Percentiles rank a stretch among this genome's conserved stretches.
These are phyloP conservation scores for Kwoniella shivajii DNA, from an alignment of 1,284 basidiomycete genomes.

Conservation along the genomic window DNA sequence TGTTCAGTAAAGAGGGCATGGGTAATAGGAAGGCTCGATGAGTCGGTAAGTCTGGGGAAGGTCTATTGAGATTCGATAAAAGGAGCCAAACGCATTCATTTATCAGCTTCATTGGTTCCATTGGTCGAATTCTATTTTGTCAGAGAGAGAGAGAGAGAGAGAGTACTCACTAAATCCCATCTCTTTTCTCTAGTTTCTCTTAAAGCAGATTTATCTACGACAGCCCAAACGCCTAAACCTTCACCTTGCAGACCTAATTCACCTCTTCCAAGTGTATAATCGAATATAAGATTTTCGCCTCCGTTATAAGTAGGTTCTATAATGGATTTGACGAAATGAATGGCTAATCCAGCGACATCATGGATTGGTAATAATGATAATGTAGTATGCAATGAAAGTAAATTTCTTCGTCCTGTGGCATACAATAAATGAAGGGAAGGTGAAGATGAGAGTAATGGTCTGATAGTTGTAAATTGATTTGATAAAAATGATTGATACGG, in stretches of 20 bases:
- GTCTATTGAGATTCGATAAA: constrained; percentile 42
- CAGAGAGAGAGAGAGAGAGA: neutral
- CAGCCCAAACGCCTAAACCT: constrained; percentile 74
- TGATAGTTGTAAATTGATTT: constrained; percentile 38
- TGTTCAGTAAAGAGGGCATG: constrained; percentile 76
- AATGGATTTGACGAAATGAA: constrained; percentile 64
- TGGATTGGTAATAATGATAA: constrained; percentile 78
- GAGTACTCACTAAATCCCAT: constrained; percentile 75
- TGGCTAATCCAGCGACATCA: constrained; percentile 64
- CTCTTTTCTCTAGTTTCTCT: constrained; percentile 66
- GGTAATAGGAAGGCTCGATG: constrained; percentile 35
- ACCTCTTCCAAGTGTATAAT: constrained; percentile 69
- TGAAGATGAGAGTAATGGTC: constrained; percentile 38
- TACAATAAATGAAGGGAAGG: constrained; percentile 67
- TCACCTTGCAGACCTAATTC: constrained; percentile 52
- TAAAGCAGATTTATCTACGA: constrained; percentile 78
- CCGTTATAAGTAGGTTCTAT: constrained; percentile 70
- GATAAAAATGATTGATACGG: constrained; percentile 27
- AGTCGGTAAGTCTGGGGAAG: constrained; percentile 48
- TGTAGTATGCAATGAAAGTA: constrained; percentile 74
- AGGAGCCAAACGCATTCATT: too few species aligned
- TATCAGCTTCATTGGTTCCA: too few species aligned
- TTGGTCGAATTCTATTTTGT: neutral
- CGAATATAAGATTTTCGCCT: constrained; percentile 61
- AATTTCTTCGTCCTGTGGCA: constrained; percentile 77